Evolutionary conservation across 345 rosid species (phyloP), one percentile per base, ranked within the genome.

Genomic region (Turnera subulata): DNA sequence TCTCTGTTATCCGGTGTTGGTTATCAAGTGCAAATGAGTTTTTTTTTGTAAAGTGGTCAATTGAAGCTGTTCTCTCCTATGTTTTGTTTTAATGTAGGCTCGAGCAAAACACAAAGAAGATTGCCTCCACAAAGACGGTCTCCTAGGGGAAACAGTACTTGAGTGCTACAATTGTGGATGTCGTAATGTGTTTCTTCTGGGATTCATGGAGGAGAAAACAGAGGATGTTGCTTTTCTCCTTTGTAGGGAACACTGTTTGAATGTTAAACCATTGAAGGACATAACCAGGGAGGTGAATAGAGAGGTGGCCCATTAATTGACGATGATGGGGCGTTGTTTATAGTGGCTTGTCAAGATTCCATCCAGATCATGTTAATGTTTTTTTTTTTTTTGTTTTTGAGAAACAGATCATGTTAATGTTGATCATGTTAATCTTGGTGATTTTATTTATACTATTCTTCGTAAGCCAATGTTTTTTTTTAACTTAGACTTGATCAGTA

Each of bases 91-190:
- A 15, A 65, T 72, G 35, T 67, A 94, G 99, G 99, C 90, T 54
- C 91, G 96, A 68, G 96, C 99, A 16, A 94, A 94, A 51, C 99
- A 90, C 73, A 94, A 94, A 74, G 99, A 94, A 79, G 99, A 90
- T 66, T 94, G 99, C 73, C 97, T 94, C n/a, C 99, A 94, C 62
- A 94, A 89, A 77, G 99, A 94, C 73, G 90, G 99, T 73, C 99
- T 97, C 46, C 64, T 94, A 46, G 99, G 99, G 42, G 99, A 94
- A 82, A 94, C 97, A 17, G 90, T 94, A 70, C 92, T 94, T 11
- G 99, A 94, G 68, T 94, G 97, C 81, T 94, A 94, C 78, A 94
- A 90, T 63, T 94, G 99, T 63, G 99, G 99, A 42, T 94, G 99
- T 61, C 82, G 99, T 61, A 94, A 94, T 75, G 97, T 94, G 18